phyloP scores from a whole-genome alignment of 2,329 filamentous ascomycete genomes.

The Capronia epimyces region DNA sequence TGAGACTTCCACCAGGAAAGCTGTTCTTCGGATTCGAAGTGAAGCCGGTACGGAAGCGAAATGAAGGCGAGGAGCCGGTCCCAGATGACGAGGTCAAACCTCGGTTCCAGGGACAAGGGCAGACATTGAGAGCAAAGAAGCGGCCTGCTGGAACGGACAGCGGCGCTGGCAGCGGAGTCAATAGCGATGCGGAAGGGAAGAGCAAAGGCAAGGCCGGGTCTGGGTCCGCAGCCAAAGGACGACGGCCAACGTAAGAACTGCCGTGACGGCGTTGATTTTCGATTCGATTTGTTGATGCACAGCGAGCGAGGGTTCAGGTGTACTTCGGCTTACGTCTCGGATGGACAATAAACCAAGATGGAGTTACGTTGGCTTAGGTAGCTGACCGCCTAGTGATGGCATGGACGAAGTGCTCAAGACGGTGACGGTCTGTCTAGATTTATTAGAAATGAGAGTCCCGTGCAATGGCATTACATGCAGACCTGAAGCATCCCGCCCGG shows the following conservation, averaged over 20 bases:
- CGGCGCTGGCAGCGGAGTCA: slow-evolving; percentile 36
- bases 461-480: no score
- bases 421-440: no score
- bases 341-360: no score
- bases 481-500: neutral
- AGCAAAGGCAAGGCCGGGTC: slow-evolving; percentile 2
- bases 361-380: no score
- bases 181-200: slow-evolving; percentile 32
- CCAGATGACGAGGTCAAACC: slow-evolving; percentile 58
- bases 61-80: slow-evolving; percentile 62
- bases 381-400: no score
- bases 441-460: no score
- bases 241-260: neutral
- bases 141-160: slow-evolving; percentile 44
- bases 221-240: neutral
- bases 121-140: slow-evolving; percentile 72
- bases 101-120: slow-evolving; percentile 78
- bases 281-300: no score
- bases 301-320: no score
- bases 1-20: slow-evolving; percentile 80
- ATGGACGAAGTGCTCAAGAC: no score
- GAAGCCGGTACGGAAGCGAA: slow-evolving; percentile 76
- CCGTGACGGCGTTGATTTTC: no score
- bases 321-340: no score
- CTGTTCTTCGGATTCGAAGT: slow-evolving; percentile 95